A percentile compares a stretch with the other conserved stretches of the same genome.
These are phyloP conservation scores for Simmondsia chinensis DNA, from an alignment of 148 eudicot genomes.

Conservation along the genomic window DNA sequence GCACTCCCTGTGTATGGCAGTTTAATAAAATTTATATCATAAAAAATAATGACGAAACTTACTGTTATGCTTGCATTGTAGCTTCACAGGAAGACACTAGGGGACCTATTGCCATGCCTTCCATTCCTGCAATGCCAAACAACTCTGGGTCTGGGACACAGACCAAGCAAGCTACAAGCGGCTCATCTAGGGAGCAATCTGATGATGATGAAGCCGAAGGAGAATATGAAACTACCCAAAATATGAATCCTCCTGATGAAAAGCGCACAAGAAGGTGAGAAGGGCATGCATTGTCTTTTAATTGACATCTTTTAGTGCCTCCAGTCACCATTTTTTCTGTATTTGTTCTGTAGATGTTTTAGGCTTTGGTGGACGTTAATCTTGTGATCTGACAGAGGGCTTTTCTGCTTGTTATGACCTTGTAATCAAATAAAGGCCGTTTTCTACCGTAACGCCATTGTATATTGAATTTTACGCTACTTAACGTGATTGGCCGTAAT, in stretches of 20 bases:
- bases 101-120: slow-evolving; percentile 44
- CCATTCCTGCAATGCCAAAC: slow-evolving; percentile 51
- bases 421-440: too few relatives aligned
- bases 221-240: slow-evolving; percentile 52
- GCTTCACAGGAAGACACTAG: slow-evolving; percentile 52
- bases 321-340: neutral
- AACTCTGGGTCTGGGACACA: slow-evolving; percentile 38
- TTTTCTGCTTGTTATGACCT: too few relatives aligned
- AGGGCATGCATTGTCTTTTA: neutral
- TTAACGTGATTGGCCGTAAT: too few relatives aligned
- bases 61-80: slow-evolving; percentile 1
- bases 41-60: too few relatives aligned
- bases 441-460: too few relatives aligned
- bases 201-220: slow-evolving; percentile 97
- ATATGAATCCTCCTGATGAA: slow-evolving; percentile 60
- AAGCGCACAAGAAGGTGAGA: slow-evolving; percentile 79
- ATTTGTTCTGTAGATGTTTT: neutral
- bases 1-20: neutral
- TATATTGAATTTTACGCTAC: too few relatives aligned
- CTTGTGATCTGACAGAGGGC: too few relatives aligned
- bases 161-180: slow-evolving; percentile 76
- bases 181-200: slow-evolving; percentile 74
- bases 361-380: neutral
- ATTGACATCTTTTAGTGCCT: neutral
- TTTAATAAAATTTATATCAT: neutral